phyloP scores from a whole-genome alignment of 225 moss, liverwort and hornwort species.

The Pseudisothecium myosuroides region DNA sequence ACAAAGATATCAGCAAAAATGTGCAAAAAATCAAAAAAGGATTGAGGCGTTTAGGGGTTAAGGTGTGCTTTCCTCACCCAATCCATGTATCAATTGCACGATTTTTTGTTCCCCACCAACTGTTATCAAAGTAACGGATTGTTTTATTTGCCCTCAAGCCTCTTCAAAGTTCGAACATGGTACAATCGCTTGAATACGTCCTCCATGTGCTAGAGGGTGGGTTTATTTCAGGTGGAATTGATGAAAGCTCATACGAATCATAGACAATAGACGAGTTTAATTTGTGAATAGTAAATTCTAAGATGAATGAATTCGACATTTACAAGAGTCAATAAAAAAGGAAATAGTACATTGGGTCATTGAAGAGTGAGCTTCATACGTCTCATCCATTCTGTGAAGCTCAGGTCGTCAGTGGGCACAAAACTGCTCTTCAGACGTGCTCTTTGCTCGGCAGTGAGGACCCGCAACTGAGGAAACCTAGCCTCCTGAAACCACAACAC shows the following conservation, averaged over 20 bases:
- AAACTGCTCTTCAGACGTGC: constrained; percentile 68
- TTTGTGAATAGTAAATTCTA: not conserved
- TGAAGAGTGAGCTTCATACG: constrained; percentile 75
- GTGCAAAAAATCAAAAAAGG: no score
- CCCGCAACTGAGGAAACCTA: constrained; percentile 79
- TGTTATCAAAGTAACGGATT: not conserved
- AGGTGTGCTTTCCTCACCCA: no score
- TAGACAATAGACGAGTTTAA: not conserved
- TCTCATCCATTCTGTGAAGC: constrained; percentile 95
- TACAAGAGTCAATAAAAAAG: constrained; percentile 6
- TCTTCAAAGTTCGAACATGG: not conserved
- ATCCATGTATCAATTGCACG: not conserved
- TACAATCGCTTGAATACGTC: not conserved
- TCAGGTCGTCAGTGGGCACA: constrained; percentile 82
- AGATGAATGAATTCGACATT: constrained; percentile 16
- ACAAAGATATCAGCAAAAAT: no score
- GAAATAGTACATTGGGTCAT: constrained; percentile 31
- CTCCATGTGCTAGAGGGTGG: not conserved
- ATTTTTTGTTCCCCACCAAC: not conserved
- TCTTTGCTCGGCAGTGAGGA: constrained; percentile 65
- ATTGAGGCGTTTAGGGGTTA: no score
- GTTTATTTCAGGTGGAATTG: not conserved
- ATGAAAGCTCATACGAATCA: not conserved
- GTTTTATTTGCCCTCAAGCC: not conserved
- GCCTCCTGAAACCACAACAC: constrained; percentile 52